Evolutionary conservation across 805 yeast genomes (phyloP).

Genomic region (Pichia cephalocereana): DNA sequence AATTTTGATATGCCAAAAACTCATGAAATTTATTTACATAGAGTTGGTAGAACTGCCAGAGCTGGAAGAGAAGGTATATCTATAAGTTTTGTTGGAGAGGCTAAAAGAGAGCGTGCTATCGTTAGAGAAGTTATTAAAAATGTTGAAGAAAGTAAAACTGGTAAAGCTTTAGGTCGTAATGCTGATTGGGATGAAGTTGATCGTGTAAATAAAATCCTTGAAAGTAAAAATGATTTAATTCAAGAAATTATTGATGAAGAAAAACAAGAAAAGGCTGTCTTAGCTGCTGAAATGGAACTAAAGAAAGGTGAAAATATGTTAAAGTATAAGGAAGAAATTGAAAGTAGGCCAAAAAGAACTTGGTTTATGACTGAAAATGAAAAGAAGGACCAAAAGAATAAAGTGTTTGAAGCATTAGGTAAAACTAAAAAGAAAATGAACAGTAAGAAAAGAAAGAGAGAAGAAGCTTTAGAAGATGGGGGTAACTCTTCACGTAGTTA

Average conservation of each 20-base stretch:
- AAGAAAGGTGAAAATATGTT: conserved; percentile 78
- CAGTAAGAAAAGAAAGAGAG: conserved; percentile 59
- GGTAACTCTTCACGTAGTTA: conserved; percentile 42
- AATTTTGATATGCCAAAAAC: conserved; percentile 95
- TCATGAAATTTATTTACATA: conserved; percentile 85
- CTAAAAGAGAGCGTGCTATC: conserved; percentile 74
- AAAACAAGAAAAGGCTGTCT: conserved; percentile 74
- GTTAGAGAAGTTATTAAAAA: conserved; percentile 86
- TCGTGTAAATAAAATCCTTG: conserved; percentile 51
- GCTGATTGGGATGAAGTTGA: conserved; percentile 89
- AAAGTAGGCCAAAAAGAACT: conserved; percentile 86
- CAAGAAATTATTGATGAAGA: conserved; percentile 83
- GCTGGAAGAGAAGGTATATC: conserved; percentile 96
- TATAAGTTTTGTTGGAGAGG: conserved; percentile 89
- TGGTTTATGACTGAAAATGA: conserved; percentile 77
- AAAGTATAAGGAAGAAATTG: conserved; percentile 72
- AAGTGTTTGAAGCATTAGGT: conserved; percentile 24
- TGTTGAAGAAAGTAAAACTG: conserved; percentile 37
- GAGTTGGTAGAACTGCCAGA: conserved; percentile 99
- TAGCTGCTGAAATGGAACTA: conserved; percentile 86
- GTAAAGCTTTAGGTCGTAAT: conserved; percentile 75
- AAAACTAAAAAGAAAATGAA: conserved; percentile 44
- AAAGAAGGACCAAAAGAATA: conserved; percentile 34
- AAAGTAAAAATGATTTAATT: conserved; percentile 47
- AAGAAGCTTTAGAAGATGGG: conserved; percentile 51